Conservation (phyloP, 768 basidiomycete species). For the Boletellus emodensis region DNA sequence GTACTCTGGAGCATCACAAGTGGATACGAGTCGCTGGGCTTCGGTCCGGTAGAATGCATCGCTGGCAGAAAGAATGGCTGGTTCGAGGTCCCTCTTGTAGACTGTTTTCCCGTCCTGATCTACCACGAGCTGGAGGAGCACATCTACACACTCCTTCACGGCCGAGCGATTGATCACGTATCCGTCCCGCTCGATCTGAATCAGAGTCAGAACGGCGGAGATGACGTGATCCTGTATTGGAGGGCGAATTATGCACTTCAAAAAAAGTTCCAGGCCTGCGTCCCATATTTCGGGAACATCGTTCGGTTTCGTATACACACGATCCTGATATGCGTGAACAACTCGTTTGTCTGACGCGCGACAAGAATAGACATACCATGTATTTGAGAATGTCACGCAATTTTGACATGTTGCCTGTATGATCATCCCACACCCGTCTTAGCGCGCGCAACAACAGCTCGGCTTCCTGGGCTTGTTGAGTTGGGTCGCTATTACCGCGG, state of each 20-base stretch:
- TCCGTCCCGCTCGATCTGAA: slow-evolving; percentile 89
- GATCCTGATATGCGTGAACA: slow-evolving; percentile 59
- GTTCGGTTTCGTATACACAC: slow-evolving; percentile 75
- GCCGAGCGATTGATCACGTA: slow-evolving; percentile 88
- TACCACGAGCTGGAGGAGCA: slow-evolving; percentile 66
- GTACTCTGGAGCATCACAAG: slow-evolving; percentile 80
- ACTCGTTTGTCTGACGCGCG: background rate
- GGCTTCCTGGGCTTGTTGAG: slow-evolving; percentile 77
- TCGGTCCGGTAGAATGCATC: slow-evolving; percentile 76
- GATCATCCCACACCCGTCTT: slow-evolving; percentile 89
- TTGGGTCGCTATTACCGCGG: slow-evolving; percentile 58
- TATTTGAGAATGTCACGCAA: slow-evolving; percentile 90
- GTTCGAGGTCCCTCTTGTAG: slow-evolving; percentile 84
- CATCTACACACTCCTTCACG: slow-evolving; percentile 83
- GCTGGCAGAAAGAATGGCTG: slow-evolving; percentile 72
- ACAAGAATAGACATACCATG: slow-evolving; percentile 60
- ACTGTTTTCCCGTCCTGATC: slow-evolving; percentile 51
- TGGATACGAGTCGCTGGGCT: slow-evolving; percentile 62
- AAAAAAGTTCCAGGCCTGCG: slow-evolving; percentile 78
- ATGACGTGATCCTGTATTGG: slow-evolving; percentile 84
- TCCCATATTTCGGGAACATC: slow-evolving; percentile 77
- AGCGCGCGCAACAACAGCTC: slow-evolving; percentile 82
- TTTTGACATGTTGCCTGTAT: slow-evolving; percentile 83
- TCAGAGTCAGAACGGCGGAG: slow-evolving; percentile 77
- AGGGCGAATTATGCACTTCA: slow-evolving; percentile 70